These are phyloP conservation scores for Rhodotorula graminis DNA, from an alignment of 768 basidiomycete species.

Conservation along the genomic window DNA sequence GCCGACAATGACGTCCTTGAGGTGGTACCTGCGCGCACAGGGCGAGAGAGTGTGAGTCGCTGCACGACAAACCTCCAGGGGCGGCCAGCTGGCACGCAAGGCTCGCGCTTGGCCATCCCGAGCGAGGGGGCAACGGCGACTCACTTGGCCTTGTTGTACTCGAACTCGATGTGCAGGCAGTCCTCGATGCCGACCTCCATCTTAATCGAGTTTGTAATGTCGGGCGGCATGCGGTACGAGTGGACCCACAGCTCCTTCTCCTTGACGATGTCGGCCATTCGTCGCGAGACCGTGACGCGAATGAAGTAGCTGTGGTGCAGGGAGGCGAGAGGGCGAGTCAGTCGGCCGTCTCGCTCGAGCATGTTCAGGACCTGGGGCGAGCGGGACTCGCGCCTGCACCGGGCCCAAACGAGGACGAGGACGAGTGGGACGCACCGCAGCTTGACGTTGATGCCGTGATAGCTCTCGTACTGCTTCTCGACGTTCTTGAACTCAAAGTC, in stretches of 20 bases:
- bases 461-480: constrained; percentile 98
- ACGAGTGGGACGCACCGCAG: constrained; percentile 58
- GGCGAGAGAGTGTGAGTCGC: not conserved
- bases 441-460: constrained; percentile 97
- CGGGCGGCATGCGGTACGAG: constrained; percentile 96
- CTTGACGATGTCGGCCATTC: constrained; percentile 88
- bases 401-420: too few relatives aligned
- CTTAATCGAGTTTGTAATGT: constrained; percentile 95
- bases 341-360: not conserved
- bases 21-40: constrained; percentile 71
- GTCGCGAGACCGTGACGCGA: constrained; percentile 79
- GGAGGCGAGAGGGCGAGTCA: not conserved
- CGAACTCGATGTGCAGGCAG: constrained; percentile 97
- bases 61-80: too few relatives aligned
- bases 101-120: not conserved
- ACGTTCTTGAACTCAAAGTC: constrained; percentile 99
- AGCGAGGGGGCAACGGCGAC: constrained; percentile 43
- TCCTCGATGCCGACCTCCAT: constrained; percentile 99
- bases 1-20: constrained; percentile 98
- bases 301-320: constrained; percentile 80
- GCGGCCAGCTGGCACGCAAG: too few relatives aligned
- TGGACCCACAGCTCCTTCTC: constrained; percentile 97
- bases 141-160: constrained; percentile 99
- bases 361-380: too few relatives aligned
- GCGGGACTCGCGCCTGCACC: too few relatives aligned